Conservation (phyloP, 805 yeast species). For the Scheffersomyces ergatensis region DNA sequence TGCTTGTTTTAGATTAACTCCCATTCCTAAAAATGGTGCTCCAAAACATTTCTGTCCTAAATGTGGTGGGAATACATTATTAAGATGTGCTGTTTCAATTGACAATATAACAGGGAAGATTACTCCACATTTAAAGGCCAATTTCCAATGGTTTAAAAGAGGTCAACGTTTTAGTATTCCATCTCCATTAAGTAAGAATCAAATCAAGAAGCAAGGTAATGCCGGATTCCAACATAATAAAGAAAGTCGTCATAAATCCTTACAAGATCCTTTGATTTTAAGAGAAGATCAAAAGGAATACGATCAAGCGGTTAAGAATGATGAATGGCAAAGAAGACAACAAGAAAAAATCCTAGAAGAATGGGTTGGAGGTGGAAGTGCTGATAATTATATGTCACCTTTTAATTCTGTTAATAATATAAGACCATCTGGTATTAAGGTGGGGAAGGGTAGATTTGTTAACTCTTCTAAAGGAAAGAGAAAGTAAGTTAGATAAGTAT, state of each 20-base stretch:
- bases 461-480: constrained; percentile 53
- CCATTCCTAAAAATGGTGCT: constrained; percentile 72
- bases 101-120: constrained; percentile 76
- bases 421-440: constrained; percentile 61
- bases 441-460: constrained; percentile 83
- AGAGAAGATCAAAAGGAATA: constrained; percentile 96
- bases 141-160: constrained; percentile 90
- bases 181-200: constrained; percentile 80
- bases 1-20: constrained; percentile 86
- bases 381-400: constrained; percentile 87
- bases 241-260: constrained; percentile 49
- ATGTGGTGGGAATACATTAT: constrained; percentile 91
- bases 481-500: no score
- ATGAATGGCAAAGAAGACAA: constrained; percentile 81
- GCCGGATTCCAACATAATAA: constrained; percentile 77
- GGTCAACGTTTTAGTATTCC: constrained; percentile 83
- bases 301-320: constrained; percentile 80
- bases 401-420: constrained; percentile 47
- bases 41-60: constrained; percentile 88
- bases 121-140: constrained; percentile 83
- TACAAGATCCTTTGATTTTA: constrained; percentile 53
- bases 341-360: constrained; percentile 83
- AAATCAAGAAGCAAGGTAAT: constrained; percentile 70
- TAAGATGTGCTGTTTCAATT: constrained; percentile 88
- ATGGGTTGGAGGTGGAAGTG: constrained; percentile 94